Base-by-base conservation (phyloP, 306 rosid genomes). In the Crataegus laevigata region DNA sequence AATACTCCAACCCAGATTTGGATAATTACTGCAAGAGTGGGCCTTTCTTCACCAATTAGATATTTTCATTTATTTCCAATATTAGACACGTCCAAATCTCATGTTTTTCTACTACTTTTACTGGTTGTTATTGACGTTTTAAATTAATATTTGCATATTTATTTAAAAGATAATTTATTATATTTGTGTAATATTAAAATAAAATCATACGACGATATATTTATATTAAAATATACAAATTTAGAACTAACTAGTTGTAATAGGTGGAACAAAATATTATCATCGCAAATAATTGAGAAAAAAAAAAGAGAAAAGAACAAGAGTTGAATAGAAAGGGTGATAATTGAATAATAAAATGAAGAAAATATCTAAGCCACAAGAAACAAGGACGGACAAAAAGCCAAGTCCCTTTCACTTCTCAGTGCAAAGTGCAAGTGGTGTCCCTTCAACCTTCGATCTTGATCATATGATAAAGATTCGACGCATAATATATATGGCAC, bases 341-440 rank as follows among this genome's bases (percentile, higher is more conserved):
- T 18, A 55, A 18, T 18, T 55, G 60, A 21, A 21, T n/a, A 1
- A 24, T 32, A 63, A 63, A 18, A 4, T 3, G 21, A 8, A 64
- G 70, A 75, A 80, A 81, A 71, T 76, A 76, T 71, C 77, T 18
- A 13, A 59, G 55, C 75, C 78, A 79, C 79, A 52, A 43, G 24
- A 73, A 80, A 80, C 45, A 73, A 29, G 63, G 43, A 42, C 62
- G 6, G 71, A 69, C 21, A 55, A 13, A 13, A 63, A 17, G 64
- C 45, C 58, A 62, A 45, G 67, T 62, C 67, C 8, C 34, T 11
- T 0, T 6, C 38, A 34, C 38, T 34, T 34, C 62, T 9, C 8
- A 5, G 32, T 61, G 38, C 2, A 29, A 79, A 32, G 78, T 50
- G 25, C 22, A 25, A 60, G 66, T 28, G 68, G 57, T 32, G 68